Conservation (phyloP, 2,329 filamentous ascomycete species). For the Aspergillus viridinutans region DNA sequence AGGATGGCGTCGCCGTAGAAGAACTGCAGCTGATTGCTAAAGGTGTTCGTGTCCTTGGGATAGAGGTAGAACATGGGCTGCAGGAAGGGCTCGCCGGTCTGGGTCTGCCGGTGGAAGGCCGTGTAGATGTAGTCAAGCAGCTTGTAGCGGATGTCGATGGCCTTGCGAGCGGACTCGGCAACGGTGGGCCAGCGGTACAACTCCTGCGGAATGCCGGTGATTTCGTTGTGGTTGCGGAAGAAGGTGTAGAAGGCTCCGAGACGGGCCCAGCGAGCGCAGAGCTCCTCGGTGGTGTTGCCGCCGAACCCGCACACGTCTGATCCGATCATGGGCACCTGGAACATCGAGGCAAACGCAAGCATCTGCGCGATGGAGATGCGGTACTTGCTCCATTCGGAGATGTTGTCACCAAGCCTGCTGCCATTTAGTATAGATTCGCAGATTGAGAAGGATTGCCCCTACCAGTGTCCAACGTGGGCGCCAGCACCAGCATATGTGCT, state of each 20-base stretch:
- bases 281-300: conserved; percentile 59
- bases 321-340: conserved; percentile 65
- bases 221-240: conserved; percentile 68
- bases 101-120: conserved; percentile 57
- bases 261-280: conserved; percentile 72
- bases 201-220: conserved; percentile 57
- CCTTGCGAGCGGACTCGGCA: conserved; percentile 60
- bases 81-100: conserved; percentile 61
- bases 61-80: conserved; percentile 71
- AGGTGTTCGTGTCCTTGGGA: conserved; percentile 52
- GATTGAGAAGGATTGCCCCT: conserved; percentile 31
- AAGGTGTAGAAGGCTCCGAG: conserved; percentile 72
- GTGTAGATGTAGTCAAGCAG: conserved; percentile 81
- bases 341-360: conserved; percentile 60
- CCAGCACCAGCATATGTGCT: conserved; percentile 73
- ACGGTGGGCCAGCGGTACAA: conserved; percentile 68
- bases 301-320: conserved; percentile 76
- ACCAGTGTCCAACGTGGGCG: conserved; percentile 53
- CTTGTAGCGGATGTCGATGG: conserved; percentile 68
- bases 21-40: conserved; percentile 52
- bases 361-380: conserved; percentile 56
- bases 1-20: conserved; percentile 57
- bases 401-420: conserved; percentile 59
- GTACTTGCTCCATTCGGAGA: conserved; percentile 57
- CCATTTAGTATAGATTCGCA: background rate